Conservation (phyloP, 1,139 yeast genomes). For the Hyphopichia khmerensis region DNA sequence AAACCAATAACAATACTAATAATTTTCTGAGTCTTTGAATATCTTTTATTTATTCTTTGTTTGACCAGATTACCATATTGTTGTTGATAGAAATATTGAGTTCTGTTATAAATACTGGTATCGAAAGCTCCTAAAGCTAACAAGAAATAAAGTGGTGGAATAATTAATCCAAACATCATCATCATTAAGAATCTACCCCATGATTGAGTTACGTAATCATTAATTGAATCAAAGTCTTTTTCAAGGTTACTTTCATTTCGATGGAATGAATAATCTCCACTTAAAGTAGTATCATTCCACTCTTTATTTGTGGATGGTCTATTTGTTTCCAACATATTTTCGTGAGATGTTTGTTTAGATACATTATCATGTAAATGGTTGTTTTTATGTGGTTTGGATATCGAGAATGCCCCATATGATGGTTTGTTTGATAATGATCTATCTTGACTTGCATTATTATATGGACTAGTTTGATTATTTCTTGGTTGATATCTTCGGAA, state of each 20-base stretch:
- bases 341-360: constrained; percentile 10
- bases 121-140: constrained; percentile 35
- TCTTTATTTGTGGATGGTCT: background rate
- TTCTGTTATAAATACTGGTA: constrained; percentile 13
- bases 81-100: constrained; percentile 16
- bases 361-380: constrained; percentile 1
- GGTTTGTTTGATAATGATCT: background rate
- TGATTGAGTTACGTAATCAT: constrained; percentile 8
- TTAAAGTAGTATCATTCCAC: background rate
- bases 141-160: constrained; percentile 37
- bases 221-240: background rate
- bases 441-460: background rate
- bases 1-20: constrained; percentile 32
- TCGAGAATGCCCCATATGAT: constrained; percentile 3
- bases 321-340: constrained; percentile 9
- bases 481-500: background rate
- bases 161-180: constrained; percentile 29
- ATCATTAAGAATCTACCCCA: constrained; percentile 19
- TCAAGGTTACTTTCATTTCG: background rate
- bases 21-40: constrained; percentile 32
- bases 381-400: constrained; percentile 3
- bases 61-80: constrained; percentile 11
- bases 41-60: constrained; percentile 13
- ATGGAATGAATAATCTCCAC: constrained; percentile 1
- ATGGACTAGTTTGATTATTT: background rate